phyloP scores from a whole-genome alignment of 225 moss, liverwort and hornwort species.

The Physcomitrium patens region DNA sequence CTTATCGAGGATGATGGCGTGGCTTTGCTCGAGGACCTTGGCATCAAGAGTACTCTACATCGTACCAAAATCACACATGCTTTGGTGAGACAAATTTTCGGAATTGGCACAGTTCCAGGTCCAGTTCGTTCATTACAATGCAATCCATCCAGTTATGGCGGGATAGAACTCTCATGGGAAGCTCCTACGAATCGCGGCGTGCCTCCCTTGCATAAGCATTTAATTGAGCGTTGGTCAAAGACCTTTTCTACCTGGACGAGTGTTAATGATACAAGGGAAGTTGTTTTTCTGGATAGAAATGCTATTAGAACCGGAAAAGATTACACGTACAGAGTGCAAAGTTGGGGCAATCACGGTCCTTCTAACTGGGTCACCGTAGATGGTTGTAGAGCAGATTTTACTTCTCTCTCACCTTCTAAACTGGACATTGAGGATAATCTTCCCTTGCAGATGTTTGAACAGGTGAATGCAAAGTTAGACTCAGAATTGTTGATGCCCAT shows the following conservation, averaged over 20 bases:
- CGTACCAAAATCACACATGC: conserved; percentile 31
- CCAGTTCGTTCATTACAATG: conserved; percentile 18
- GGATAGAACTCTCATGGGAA: conserved; percentile 28
- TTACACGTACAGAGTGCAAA: conserved; percentile 32
- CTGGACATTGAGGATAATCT: background rate
- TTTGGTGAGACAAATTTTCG: conserved; percentile 29
- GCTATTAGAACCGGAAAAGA: conserved; percentile 19
- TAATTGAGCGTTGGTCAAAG: conserved; percentile 31
- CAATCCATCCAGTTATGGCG: conserved; percentile 21
- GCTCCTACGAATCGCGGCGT: conserved; percentile 14
- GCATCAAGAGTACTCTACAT: conserved; percentile 23
- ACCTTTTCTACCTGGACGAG: conserved; percentile 30
- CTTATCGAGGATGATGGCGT: conserved; percentile 28
- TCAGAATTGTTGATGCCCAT: background rate
- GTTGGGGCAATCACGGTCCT: conserved; percentile 34
- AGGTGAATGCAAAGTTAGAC: background rate
- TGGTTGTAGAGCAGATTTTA: conserved; percentile 22
- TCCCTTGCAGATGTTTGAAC: background rate
- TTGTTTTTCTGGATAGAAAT: conserved; percentile 20
- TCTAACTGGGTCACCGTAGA: conserved; percentile 23
- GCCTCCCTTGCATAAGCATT: conserved; percentile 32
- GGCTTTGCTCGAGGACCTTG: conserved; percentile 34
- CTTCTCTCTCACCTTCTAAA: background rate
- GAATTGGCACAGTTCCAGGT: conserved; percentile 27
- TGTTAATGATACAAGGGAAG: conserved; percentile 25